phyloP scores from a whole-genome alignment of 371 early-diverging fungal genomes.

The Smittium culicis region DNA sequence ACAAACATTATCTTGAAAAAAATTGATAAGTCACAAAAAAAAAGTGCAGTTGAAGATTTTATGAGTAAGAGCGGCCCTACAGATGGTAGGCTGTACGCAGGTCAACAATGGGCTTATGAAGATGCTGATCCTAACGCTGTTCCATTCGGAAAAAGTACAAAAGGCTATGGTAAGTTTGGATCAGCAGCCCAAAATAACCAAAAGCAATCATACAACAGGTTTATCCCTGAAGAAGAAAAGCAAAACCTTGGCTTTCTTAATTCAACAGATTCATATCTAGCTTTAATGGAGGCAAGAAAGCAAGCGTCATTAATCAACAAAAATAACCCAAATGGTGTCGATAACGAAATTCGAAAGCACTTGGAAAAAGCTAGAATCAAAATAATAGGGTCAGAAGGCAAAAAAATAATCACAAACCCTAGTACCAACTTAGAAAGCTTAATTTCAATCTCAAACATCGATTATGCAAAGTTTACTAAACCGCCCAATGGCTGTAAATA shows the following conservation, averaged over 20 bases:
- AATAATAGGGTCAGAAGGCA: not conserved
- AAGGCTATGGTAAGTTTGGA: constrained; percentile 4
- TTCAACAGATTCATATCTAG: not conserved
- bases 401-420: not conserved
- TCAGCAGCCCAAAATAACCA: not conserved
- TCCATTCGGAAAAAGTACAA: constrained; percentile 4
- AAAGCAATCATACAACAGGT: not conserved
- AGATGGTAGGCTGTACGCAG: constrained; percentile 7
- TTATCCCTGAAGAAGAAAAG: not conserved
- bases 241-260: constrained; percentile 9
- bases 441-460: not conserved
- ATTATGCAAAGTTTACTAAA: not conserved
- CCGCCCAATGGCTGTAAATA: not conserved
- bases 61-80: not conserved
- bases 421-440: not conserved
- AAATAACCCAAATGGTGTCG: not conserved
- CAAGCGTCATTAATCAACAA: not conserved
- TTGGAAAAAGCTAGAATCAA: not conserved
- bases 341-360: not conserved
- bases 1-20: not conserved
- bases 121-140: constrained; percentile 13
- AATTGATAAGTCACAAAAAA: not conserved
- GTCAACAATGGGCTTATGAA: constrained; percentile 10
- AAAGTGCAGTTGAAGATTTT: not conserved
- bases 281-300: constrained; percentile 5